Evolutionary conservation across 345 rosid species (phyloP), one percentile per base, ranked within the genome.

Genomic region (Dovyalis caffra): DNA sequence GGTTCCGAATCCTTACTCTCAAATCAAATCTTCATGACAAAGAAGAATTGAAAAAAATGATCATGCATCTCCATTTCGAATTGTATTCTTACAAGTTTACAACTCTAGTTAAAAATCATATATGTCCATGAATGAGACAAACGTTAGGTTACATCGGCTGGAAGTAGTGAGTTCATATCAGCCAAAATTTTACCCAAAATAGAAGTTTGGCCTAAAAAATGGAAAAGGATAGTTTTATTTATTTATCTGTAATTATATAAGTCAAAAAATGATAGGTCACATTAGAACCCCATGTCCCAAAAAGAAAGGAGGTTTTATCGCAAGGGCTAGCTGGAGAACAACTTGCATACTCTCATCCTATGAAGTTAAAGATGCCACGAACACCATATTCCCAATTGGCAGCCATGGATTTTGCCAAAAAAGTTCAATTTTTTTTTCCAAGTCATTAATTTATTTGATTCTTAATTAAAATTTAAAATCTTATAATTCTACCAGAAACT

Each of bases 251-350:
- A 40, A 40, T n/a, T n/a, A n/a, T n/a, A n/a, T n/a, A n/a, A n/a
- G n/a, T n/a, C n/a, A n/a, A n/a, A n/a, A 68, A n/a, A 38, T 45
- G 68, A 68, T 33, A 76, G 56, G 26, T 28, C 33, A 32, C 34
- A n/a, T 60, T 37, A 53, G 23, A 63, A 7, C 64, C 62, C 69
- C 70, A 45, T 40, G 45, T 53, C 72, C 58, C 43, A 5, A 25
- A 49, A 69, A 38, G 6, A 23, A 28, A 33, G 64, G 53, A 47
- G 26, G 8, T 8, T 47, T 45, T 33, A 12, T 28, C 14, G 32
- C 15, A 47, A 16, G 11, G 4, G n/a, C 51, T 34, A 61, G 56
- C 53, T 34, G 69, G 79, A 76, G 64, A 38, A 70, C 51, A 23
- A 56, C 57, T 12, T 38, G 37, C 34, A 23, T 25, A 53, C 23